Evolutionary conservation across 768 basidiomycete genomes (phyloP).

Genomic region (Lentinula lateritia): DNA sequence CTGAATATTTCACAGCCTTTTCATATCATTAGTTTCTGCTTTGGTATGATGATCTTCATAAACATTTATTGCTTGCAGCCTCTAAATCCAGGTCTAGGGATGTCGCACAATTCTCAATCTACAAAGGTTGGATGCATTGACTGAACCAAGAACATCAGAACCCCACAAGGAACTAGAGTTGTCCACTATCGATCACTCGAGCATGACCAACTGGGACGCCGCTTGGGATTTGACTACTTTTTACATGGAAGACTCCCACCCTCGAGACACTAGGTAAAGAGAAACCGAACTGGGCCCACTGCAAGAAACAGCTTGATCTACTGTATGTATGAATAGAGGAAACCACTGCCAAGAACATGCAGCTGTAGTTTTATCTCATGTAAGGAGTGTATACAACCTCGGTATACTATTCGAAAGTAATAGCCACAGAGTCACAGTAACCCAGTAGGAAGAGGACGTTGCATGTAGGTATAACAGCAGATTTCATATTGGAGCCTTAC

Average conservation of each 20-base stretch:
- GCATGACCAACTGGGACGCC: neutral
- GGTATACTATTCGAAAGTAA: too few relatives aligned
- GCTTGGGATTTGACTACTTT: neutral
- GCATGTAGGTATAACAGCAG: too few relatives aligned
- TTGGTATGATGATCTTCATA: neutral
- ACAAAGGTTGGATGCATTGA: neutral
- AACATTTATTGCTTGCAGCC: neutral
- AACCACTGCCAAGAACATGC: too few relatives aligned
- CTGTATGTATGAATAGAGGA: neutral
- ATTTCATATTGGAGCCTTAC: too few relatives aligned
- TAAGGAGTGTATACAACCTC: too few relatives aligned
- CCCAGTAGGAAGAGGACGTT: too few relatives aligned
- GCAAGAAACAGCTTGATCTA: neutral
- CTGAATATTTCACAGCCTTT: neutral
- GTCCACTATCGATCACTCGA: neutral
- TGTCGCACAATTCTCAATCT: neutral
- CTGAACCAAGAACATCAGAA: neutral
- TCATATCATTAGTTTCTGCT: neutral
- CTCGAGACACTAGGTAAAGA: neutral
- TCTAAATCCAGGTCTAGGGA: neutral
- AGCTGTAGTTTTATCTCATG: too few relatives aligned
- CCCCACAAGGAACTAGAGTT: neutral
- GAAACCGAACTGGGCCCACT: neutral
- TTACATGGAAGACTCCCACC: neutral
- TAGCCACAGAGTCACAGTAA: too few relatives aligned